Evolutionary conservation across 164 flowering plant species (phyloP), one percentile per base, ranked within the genome.

Genomic region (Paratinospora sagittata): DNA sequence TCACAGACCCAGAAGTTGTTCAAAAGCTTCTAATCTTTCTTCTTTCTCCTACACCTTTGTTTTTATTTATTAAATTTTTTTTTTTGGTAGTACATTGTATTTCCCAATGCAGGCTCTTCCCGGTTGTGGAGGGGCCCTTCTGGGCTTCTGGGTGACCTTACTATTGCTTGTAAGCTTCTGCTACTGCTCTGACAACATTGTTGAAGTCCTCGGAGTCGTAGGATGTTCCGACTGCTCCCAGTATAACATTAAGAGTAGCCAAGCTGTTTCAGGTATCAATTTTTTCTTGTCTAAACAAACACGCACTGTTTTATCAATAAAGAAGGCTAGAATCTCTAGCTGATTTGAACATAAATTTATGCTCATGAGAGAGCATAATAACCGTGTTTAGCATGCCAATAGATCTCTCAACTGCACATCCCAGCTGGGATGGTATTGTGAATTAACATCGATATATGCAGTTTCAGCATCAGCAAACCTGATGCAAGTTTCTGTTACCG

Each of bases 261-360:
- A 90, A 19, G 97, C 97, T 27, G 72, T 89, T 67, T 73, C 87
- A 83, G 98, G 98, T 91, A 83, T 21, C 61, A 21, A n/a, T 19
- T 55, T 21, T 9, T 16, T 55, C 10, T 21, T 6, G 10, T 55
- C 61, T n/a, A 21, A 1, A 21, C n/a, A n/a, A 19, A 9, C 61
- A 52, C 3, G n/a, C 61, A 55, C 61, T 55, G 21, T 21, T 19
- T 55, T 2, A 55, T 55, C 24, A 21, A 17, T 55, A n/a, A 52
- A 52, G n/a, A 52, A n/a, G 8, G n/a, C 23, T 52, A 10, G 14
- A 43, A 10, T 2, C 13, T 41, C 45, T 41, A 41, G 45, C 9
- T 8, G 13, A 41, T 41, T 41, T 41, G 1, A 11, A 16, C n/a
- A 14, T 49, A 12, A 4, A 52, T 41, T 8, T 16, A 4, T 52